A percentile compares a stretch with the other conserved stretches of the same genome.
Evolutionary conservation across 2,329 filamentous ascomycete genomes (phyloP).

Genomic region (Fusarium papillatum): DNA sequence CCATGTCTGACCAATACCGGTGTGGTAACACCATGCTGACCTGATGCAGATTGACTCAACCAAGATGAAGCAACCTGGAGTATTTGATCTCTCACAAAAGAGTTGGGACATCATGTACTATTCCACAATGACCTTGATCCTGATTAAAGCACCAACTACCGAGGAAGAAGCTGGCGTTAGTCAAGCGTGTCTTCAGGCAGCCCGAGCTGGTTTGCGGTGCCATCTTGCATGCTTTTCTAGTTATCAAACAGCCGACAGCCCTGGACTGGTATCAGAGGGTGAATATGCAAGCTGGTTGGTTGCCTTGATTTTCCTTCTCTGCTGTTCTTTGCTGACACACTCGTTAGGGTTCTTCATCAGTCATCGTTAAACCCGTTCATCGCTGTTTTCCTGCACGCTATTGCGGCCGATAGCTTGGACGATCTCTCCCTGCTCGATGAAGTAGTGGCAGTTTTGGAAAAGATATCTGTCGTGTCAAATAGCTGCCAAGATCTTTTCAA

Average conservation of each 20-base stretch:
- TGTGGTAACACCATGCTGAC: not conserved
- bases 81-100: not conserved
- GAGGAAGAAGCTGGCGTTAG: conserved; percentile 3
- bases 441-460: not conserved
- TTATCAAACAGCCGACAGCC: conserved; percentile 2
- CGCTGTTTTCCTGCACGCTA: not conserved
- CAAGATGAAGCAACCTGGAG: not conserved
- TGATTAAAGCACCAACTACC: not conserved
- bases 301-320: not conserved
- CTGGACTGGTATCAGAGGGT: not conserved
- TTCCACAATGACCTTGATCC: conserved; percentile 4
- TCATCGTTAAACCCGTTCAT: conserved; percentile 8
- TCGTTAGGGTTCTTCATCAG: conserved; percentile 1
- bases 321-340: not conserved
- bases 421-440: not conserved
- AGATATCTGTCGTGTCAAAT: not conserved
- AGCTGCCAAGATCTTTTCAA: conserved; percentile 2
- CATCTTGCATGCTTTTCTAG: conserved; percentile 8
- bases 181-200: not conserved
- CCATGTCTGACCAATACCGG: not conserved
- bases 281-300: conserved; percentile 10
- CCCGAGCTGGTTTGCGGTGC: not conserved
- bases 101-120: conserved; percentile 6
- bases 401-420: not conserved
- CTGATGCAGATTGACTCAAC: conserved; percentile 1